Conservation (phyloP, 164 flowering plant genomes). For the Dillenia suffruticosa region DNA sequence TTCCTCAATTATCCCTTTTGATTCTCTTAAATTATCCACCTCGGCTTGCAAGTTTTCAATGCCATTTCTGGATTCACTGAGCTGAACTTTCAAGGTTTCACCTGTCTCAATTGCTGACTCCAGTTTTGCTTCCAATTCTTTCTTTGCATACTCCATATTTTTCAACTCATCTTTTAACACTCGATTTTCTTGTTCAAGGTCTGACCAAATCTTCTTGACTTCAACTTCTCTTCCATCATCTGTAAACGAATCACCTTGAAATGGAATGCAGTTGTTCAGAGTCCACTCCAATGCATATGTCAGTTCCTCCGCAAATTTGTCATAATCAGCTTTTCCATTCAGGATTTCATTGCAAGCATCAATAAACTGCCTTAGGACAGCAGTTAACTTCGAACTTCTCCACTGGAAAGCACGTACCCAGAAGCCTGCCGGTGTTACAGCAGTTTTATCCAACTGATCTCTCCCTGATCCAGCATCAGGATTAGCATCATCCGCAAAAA, state of each 20-base stretch:
- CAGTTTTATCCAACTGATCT: not conserved
- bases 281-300: conserved; percentile 58
- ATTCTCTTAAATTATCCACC: conserved; percentile 34
- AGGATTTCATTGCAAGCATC: conserved; percentile 44
- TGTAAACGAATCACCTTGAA: conserved; percentile 56
- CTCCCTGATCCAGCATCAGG: not conserved
- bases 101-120: conserved; percentile 24
- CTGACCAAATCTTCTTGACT: conserved; percentile 16
- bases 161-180: conserved; percentile 36
- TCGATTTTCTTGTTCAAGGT: conserved; percentile 36
- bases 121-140: conserved; percentile 41
- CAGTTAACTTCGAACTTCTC: conserved; percentile 53
- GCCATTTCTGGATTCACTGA: conserved; percentile 38
- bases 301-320: conserved; percentile 40
- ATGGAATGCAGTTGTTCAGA: conserved; percentile 47
- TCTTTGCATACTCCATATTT: conserved; percentile 27
- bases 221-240: conserved; percentile 39
- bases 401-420: conserved; percentile 63
- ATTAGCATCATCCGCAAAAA: not conserved
- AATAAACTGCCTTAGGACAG: conserved; percentile 36
- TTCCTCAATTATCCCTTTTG: conserved; percentile 49
- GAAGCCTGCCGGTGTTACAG: conserved; percentile 34
- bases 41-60: conserved; percentile 36
- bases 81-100: conserved; percentile 32
- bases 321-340: conserved; percentile 39